Conservation (phyloP, 2,329 filamentous ascomycete genomes). For the Blumeria hordei region DNA sequence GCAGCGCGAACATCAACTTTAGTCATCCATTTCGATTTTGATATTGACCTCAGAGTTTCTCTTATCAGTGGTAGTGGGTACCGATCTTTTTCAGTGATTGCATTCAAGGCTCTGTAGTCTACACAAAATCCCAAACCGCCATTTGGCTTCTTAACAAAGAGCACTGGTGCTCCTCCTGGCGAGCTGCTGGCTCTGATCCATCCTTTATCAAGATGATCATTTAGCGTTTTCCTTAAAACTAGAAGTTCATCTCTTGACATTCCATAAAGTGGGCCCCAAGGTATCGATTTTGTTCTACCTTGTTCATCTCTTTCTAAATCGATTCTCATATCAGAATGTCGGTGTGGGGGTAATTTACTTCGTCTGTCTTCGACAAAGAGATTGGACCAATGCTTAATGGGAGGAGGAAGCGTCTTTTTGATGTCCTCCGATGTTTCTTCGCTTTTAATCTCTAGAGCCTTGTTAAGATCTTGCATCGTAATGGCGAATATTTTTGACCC, state of each 20-base stretch:
- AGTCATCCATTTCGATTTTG: neutral
- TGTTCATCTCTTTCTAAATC: no score
- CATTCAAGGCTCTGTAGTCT: neutral
- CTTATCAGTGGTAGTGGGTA: neutral
- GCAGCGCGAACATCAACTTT: neutral
- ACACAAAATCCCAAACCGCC: neutral
- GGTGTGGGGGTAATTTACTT: no score
- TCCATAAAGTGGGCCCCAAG: no score
- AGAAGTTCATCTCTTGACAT: no score
- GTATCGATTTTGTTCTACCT: no score
- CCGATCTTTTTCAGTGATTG: neutral
- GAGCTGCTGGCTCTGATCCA: no score
- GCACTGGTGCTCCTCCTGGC: no score
- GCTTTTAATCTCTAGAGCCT: neutral
- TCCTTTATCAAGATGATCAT: no score
- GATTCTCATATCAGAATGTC: no score
- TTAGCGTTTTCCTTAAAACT: no score
- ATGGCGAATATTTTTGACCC: neutral
- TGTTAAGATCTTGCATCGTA: neutral
- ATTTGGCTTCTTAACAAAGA: no score
- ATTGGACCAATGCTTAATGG: neutral
- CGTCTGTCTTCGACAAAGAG: neutral
- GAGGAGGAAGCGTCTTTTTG: neutral
- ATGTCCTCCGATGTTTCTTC: no score
- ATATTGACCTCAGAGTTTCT: neutral